These are phyloP conservation scores for Strombidium stylifer DNA, from an alignment of 73 alveolate genomes.

Conservation along the genomic window DNA sequence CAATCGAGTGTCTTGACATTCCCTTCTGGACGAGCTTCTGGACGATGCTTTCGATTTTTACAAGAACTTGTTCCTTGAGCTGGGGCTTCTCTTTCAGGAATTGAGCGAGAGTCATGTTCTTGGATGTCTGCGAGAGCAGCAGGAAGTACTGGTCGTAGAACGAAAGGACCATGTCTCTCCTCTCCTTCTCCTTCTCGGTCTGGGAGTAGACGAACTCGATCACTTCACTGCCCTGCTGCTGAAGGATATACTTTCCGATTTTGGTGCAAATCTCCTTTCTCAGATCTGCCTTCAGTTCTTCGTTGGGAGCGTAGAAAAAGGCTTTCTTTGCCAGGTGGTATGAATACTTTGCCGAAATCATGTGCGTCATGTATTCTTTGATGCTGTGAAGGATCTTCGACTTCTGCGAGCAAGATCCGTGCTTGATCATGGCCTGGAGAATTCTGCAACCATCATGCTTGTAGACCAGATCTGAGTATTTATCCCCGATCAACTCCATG, in stretches of 20 bases:
- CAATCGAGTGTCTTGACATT: constrained; percentile 78
- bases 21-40: constrained; percentile 78
- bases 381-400: constrained; percentile 56
- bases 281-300: constrained; percentile 62
- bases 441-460: constrained; percentile 92
- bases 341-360: constrained; percentile 80
- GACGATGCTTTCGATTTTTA: constrained; percentile 62
- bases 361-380: constrained; percentile 48
- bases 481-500: constrained; percentile 50
- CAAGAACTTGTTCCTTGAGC: constrained; percentile 54
- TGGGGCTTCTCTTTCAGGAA: constrained; percentile 62
- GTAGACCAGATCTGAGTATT: constrained; percentile 54
- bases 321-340: constrained; percentile 80
- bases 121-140: background rate
- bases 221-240: constrained; percentile 54
- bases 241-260: constrained; percentile 24
- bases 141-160: constrained; percentile 59
- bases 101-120: constrained; percentile 11
- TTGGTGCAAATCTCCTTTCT: constrained; percentile 41
- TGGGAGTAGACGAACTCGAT: constrained; percentile 46
- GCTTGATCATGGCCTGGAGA: constrained; percentile 75
- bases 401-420: constrained; percentile 73
- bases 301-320: constrained; percentile 62
- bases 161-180: constrained; percentile 52
- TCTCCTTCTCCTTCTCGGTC: constrained; percentile 19